phyloP scores from a whole-genome alignment of 352 stramenopile species.

The Plasmopara muralis region DNA sequence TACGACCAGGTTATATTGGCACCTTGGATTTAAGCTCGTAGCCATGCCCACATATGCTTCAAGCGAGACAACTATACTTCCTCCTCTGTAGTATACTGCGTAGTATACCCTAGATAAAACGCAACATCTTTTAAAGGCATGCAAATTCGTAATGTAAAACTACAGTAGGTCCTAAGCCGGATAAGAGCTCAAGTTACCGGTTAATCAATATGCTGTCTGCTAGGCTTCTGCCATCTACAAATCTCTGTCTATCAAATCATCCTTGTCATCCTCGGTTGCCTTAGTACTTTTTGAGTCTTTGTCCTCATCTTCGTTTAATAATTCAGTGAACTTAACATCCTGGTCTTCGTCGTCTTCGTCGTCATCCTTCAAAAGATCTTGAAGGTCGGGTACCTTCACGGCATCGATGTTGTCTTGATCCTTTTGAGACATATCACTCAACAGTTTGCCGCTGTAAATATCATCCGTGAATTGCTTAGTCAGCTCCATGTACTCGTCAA shows the following conservation, averaged over 20 bases:
- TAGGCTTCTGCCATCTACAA: constrained; percentile 37
- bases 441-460: constrained; percentile 98
- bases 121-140: no score
- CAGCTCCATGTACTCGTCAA: constrained; percentile 97
- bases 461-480: constrained; percentile 99
- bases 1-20: constrained; percentile 69
- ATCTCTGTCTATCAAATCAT: constrained; percentile 49
- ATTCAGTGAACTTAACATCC: constrained; percentile 70
- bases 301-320: constrained; percentile 74
- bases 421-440: constrained; percentile 97
- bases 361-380: constrained; percentile 81
- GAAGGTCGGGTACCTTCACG: constrained; percentile 86
- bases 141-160: no score
- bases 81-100: no score
- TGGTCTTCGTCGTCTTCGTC: constrained; percentile 73
- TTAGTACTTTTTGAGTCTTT: constrained; percentile 30
- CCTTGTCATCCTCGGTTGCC: constrained; percentile 28
- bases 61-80: not conserved
- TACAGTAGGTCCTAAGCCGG: not conserved
- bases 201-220: constrained; percentile 21
- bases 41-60: not conserved
- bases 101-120: no score
- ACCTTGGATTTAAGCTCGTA: constrained; percentile 36
- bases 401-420: constrained; percentile 98
- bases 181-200: constrained; percentile 1